These are phyloP conservation scores for Trichoderma virens DNA, from an alignment of 495 filamentous ascomycete species.

Conservation along the genomic window DNA sequence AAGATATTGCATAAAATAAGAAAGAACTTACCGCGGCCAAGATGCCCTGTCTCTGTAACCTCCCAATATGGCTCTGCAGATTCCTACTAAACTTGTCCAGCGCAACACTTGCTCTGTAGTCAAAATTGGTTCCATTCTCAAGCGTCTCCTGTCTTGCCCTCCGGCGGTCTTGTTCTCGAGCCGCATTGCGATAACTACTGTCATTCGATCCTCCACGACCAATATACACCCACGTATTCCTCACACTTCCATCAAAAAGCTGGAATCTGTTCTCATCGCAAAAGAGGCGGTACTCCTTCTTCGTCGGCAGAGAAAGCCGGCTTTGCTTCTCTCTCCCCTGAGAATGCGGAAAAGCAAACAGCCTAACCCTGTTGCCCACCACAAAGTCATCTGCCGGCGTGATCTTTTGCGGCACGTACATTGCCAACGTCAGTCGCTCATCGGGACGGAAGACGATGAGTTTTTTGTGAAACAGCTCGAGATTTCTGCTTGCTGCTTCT, in stretches of 20 bases:
- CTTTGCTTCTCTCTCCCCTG: constrained; percentile 28
- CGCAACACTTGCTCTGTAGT: constrained; percentile 37
- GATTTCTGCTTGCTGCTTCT: constrained; percentile 19
- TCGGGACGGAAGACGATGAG: constrained; percentile 38
- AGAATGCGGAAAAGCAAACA: constrained; percentile 43
- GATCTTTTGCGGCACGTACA: constrained; percentile 41
- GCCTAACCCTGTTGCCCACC: constrained; percentile 34
- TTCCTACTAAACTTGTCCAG: constrained; percentile 38
- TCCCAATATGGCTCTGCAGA: constrained; percentile 34
- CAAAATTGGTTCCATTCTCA: constrained; percentile 31
- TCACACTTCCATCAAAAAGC: constrained; percentile 32
- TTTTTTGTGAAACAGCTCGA: constrained; percentile 40
- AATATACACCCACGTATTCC: constrained; percentile 40
- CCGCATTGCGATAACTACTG: constrained; percentile 25
- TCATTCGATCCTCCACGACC: constrained; percentile 29
- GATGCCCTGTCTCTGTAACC: constrained; percentile 33
- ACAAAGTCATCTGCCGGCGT: constrained; percentile 26
- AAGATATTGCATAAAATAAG: neutral
- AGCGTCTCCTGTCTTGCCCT: constrained; percentile 30
- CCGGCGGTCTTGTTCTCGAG: constrained; percentile 25
- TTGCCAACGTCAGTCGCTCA: constrained; percentile 38
- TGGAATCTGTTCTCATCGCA: constrained; percentile 36
- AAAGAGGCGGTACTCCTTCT: constrained; percentile 37
- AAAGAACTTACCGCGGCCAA: constrained; percentile 28
- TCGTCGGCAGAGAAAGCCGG: constrained; percentile 32